phyloP scores from a whole-genome alignment of 2,329 filamentous ascomycete species.

The Pleomassaria siparia region DNA sequence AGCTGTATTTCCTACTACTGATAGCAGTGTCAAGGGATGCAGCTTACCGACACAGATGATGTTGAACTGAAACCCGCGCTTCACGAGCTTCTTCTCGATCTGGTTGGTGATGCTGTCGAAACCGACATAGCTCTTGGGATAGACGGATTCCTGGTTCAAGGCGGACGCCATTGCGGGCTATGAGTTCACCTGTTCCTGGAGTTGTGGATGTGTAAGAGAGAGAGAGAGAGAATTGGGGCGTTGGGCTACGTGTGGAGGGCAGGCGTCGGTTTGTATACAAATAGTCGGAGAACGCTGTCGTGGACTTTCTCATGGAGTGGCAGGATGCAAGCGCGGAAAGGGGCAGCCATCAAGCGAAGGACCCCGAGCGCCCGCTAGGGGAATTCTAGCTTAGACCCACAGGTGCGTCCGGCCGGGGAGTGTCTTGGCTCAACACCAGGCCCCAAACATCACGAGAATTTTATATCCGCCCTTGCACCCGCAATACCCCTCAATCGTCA shows the following conservation, averaged over 20 bases:
- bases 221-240: constrained; percentile 13
- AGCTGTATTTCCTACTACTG: not conserved
- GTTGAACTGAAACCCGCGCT: constrained; percentile 99
- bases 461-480: constrained; percentile 6
- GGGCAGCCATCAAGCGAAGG: constrained; percentile 43
- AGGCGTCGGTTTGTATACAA: constrained; percentile 25
- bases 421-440: constrained; percentile 33
- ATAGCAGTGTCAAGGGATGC: constrained; percentile 8
- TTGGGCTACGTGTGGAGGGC: constrained; percentile 15
- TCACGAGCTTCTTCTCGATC: constrained; percentile 99
- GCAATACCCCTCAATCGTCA: constrained; percentile 1
- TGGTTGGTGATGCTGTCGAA: constrained; percentile 99
- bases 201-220: constrained; percentile 13
- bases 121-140: constrained; percentile 97
- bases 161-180: constrained; percentile 62
- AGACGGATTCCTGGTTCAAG: constrained; percentile 62
- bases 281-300: constrained; percentile 33
- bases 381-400: constrained; percentile 26
- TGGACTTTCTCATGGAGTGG: constrained; percentile 42
- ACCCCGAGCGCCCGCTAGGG: constrained; percentile 27
- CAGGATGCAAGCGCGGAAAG: constrained; percentile 44
- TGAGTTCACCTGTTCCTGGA: constrained; percentile 27
- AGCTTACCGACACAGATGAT: constrained; percentile 96
- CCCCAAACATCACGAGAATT: constrained; percentile 8
- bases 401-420: constrained; percentile 26